A percentile compares a stretch with the other conserved stretches of the same genome.
Conservation (phyloP, 2,329 filamentous ascomycete genomes). For the Aspergillus glaucus region DNA sequence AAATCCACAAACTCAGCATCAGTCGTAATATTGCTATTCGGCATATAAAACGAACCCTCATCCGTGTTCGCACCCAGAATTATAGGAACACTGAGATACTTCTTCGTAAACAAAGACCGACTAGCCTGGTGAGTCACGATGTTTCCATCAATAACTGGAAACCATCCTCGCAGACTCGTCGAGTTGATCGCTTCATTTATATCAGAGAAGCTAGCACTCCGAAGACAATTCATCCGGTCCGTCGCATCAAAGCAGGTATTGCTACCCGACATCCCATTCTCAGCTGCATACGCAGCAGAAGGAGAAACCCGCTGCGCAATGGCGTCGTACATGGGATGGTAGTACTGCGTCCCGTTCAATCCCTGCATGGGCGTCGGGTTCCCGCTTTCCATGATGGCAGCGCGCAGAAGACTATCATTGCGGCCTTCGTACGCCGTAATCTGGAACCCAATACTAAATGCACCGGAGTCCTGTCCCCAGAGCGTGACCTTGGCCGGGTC, state of each 20-base stretch:
- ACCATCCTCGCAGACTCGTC: not conserved
- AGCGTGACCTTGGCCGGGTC: slow-evolving; percentile 3
- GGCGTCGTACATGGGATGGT: too few species aligned
- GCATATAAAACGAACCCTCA: not conserved
- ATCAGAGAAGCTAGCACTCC: not conserved
- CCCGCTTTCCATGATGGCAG: too few species aligned
- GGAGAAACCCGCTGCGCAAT: too few species aligned
- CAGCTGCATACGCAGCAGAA: not conserved
- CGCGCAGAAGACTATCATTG: too few species aligned
- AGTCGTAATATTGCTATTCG: not conserved
- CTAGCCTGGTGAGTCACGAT: not conserved
- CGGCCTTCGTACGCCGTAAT: too few species aligned
- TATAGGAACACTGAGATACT: not conserved
- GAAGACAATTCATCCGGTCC: not conserved
- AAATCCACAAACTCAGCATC: not conserved
- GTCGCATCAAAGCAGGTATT: not conserved
- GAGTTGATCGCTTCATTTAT: not conserved
- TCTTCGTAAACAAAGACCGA: not conserved
- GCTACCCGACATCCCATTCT: not conserved
- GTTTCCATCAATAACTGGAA: not conserved
- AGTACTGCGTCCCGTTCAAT: too few species aligned
- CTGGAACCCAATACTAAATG: too few species aligned
- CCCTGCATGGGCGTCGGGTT: too few species aligned
- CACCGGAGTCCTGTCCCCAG: slow-evolving; percentile 8
- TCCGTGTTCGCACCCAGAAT: not conserved